Conservation (phyloP, 805 yeast species). For the Vanderwaltozyma verrucispora region DNA sequence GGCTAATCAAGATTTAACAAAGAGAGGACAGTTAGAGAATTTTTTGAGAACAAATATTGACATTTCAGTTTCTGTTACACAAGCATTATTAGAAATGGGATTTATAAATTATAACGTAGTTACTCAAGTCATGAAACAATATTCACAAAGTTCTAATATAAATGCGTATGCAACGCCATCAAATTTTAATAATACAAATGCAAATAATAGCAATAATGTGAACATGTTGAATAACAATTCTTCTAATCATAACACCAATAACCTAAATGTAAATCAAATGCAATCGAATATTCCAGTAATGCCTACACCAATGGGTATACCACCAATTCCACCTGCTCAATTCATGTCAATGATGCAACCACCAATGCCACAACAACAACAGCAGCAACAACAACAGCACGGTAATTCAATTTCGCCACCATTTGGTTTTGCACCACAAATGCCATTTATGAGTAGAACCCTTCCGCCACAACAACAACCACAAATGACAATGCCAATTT, state of each 20-base stretch:
- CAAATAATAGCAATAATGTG: slow-evolving; percentile 2
- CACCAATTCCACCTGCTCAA: slow-evolving; percentile 5
- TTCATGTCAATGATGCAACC: slow-evolving; percentile 11
- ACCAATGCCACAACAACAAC: slow-evolving; percentile 9
- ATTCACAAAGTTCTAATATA: not conserved
- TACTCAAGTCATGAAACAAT: slow-evolving; percentile 35
- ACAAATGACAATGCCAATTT: slow-evolving; percentile 1
- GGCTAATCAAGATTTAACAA: slow-evolving; percentile 38
- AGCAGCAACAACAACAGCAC: slow-evolving; percentile 8
- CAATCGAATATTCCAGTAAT: slow-evolving; percentile 1
- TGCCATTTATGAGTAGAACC: slow-evolving; percentile 8
- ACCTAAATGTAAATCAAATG: not conserved
- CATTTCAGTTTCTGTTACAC: slow-evolving; percentile 59
- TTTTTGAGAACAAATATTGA: slow-evolving; percentile 44
- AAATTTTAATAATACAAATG: slow-evolving; percentile 2
- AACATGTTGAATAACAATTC: slow-evolving; percentile 5
- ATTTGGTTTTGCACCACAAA: slow-evolving; percentile 10
- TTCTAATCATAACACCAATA: slow-evolving; percentile 2
- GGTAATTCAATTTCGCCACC: not conserved
- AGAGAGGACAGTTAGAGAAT: slow-evolving; percentile 39
- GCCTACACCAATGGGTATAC: slow-evolving; percentile 5
- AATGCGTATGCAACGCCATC: not conserved
- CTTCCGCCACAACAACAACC: slow-evolving; percentile 6
- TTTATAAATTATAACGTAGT: slow-evolving; percentile 60
- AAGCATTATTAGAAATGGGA: slow-evolving; percentile 69